These are phyloP conservation scores for Echium plantagineum DNA, from an alignment of 257 asterid genomes.

Conservation along the genomic window DNA sequence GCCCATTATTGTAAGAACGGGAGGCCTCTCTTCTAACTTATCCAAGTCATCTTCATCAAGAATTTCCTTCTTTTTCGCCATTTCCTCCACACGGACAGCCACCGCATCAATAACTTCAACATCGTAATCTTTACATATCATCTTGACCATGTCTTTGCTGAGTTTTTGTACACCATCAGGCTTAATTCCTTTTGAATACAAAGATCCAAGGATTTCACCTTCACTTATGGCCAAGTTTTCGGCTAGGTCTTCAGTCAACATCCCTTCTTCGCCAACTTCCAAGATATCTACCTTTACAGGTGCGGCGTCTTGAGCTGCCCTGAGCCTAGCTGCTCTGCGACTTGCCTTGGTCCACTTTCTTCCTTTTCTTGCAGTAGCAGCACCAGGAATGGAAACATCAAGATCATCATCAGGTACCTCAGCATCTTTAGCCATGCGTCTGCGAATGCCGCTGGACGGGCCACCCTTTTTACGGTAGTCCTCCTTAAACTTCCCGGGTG, in stretches of 20 bases:
- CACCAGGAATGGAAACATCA: constrained; percentile 65
- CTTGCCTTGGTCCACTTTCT: constrained; percentile 98
- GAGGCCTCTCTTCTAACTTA: constrained; percentile 78
- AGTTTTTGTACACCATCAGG: constrained; percentile 94
- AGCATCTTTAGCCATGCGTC: constrained; percentile 38
- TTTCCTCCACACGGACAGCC: constrained; percentile 59
- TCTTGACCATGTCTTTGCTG: constrained; percentile 93
- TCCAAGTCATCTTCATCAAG: constrained; percentile 82
- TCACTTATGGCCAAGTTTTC: constrained; percentile 73
- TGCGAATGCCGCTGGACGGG: constrained; percentile 48
- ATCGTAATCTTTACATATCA: constrained; percentile 77
- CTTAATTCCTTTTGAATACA: constrained; percentile 77
- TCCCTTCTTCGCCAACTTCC: constrained; percentile 93
- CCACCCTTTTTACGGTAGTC: constrained; percentile 56
- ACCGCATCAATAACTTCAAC: constrained; percentile 91
- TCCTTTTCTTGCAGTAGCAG: constrained; percentile 59
- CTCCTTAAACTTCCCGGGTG: constrained; percentile 57
- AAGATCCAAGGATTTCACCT: constrained; percentile 79
- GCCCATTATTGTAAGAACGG: constrained; percentile 95
- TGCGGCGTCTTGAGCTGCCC: constrained; percentile 88
- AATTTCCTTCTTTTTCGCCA: constrained; percentile 87
- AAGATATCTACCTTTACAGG: constrained; percentile 82
- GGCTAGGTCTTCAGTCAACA: constrained; percentile 85
- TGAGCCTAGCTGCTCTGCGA: constrained; percentile 87
- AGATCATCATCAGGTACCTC: constrained; percentile 52